Base-by-base conservation (phyloP, 768 basidiomycete genomes). In the Clitopilus hobsonii region DNA sequence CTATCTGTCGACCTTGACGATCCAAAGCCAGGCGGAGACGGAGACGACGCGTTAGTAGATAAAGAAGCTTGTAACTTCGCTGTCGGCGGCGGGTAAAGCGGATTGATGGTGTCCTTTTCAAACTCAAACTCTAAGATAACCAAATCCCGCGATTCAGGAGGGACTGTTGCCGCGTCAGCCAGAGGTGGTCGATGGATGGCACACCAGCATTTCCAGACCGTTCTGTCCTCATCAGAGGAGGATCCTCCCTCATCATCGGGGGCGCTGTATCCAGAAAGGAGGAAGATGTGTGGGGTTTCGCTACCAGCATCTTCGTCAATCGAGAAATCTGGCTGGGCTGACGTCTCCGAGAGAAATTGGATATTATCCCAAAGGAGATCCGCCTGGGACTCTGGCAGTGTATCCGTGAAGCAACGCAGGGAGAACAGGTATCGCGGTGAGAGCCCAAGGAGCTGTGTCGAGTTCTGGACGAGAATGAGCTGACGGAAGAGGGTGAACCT, bases 121-220 rank as follows among this genome's bases (percentile, higher is more conserved):
- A 91, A 75, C 65, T 94, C 91, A 58, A 92, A 88, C 65, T 94
- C 91, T 67, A 92, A 76, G 23, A 91, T 74, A 58, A 91, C 80
- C 49, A 86, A 64, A 2, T 67, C 64, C 18, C 18, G 41, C 3
- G 41, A 45, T 6, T 45, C 41, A 13, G 63, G 54, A 8, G 49
- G 53, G 8, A 47, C n/a, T 2, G 53, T 54, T 25, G 54, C 50
- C 24, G 55, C 26, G 3, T 61, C 55, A 7, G 52, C 54, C 20
- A 51, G 54, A n/a, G 58, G 59, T 18, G 84, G 78, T 2, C 83
- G 76, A 65, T 89, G 86, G 0, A 82, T 71, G 5, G 85, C 81
- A 63, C 83, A 83, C 86, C 89, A 86, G 61, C 84, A 87, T 1
- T 80, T 81, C 87, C 86, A 90, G 0, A 67, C 65, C 20, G 71